These are phyloP conservation scores for Pseudopyrenochaeta lycopersici DNA, from an alignment of 2,329 filamentous ascomycete species.

Conservation along the genomic window DNA sequence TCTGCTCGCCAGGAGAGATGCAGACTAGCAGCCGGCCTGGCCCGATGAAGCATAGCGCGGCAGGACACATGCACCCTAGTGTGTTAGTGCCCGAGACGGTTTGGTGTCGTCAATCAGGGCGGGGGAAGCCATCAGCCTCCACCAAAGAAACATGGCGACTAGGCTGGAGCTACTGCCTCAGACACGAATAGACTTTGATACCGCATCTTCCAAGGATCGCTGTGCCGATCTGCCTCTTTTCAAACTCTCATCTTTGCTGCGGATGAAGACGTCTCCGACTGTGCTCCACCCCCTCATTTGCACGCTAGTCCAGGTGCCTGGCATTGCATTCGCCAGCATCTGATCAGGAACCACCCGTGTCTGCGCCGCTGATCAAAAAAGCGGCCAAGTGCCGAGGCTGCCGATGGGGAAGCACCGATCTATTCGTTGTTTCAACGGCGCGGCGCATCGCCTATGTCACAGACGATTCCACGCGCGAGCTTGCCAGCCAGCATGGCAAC, in stretches of 20 bases:
- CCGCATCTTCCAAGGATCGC: not conserved
- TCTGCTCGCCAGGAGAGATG: conserved; percentile 33
- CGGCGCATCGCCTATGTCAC: conserved; percentile 33
- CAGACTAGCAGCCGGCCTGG: conserved; percentile 20
- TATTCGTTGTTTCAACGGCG: conserved; percentile 29
- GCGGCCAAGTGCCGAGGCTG: conserved; percentile 9
- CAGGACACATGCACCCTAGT: conserved; percentile 1
- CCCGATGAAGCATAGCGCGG: conserved; percentile 14
- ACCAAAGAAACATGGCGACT: conserved; percentile 17
- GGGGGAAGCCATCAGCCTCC: conserved; percentile 25
- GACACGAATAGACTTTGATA: not conserved
- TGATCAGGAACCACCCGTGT: conserved; percentile 12
- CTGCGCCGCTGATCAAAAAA: not conserved
- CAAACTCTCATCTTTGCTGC: conserved; percentile 1
- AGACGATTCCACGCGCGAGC: conserved; percentile 34
- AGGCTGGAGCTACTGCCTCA: conserved; percentile 1
- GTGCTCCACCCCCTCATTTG: not conserved
- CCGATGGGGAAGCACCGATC: conserved; percentile 11
- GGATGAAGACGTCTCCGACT: not conserved
- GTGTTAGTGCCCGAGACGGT: conserved; percentile 30
- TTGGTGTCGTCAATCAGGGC: conserved; percentile 20
- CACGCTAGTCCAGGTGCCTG: not conserved
- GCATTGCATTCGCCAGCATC: conserved; percentile 17
- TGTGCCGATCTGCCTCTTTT: not conserved
- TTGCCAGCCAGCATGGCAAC: conserved; percentile 25